Base-by-base conservation (phyloP, 805 yeast genomes). In the Kodamaea hsintzibuensis region DNA sequence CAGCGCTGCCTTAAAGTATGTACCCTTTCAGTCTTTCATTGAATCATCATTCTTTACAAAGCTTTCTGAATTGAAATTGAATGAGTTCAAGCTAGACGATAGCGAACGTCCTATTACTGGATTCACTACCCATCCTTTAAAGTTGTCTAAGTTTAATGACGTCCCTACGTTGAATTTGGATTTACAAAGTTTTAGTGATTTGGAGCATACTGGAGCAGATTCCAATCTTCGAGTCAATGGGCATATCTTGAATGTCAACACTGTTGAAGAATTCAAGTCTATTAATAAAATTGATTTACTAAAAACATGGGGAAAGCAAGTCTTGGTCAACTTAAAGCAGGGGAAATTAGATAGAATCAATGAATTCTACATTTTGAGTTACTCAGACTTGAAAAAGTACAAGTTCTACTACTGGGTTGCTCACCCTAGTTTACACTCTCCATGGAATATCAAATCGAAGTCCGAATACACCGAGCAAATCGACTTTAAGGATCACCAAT, bases 381-480 rank as follows among this genome's bases (percentile, higher is more conserved):
- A 85, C 71, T 88, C 96, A 0, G 99, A 95, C 68, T 78, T 95
- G 65, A 95, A 95, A 68, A 90, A 88, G 70, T 92, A 88, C 73
- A 85, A 81, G 63, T 93, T 88, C 65, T 88, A 82, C 63, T 92
- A 95, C 70, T 96, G 99, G 99, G 80, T 89, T 58, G 87, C 90
- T 13, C 84, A 83, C 57, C 98, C 99, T 0, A 71, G 82, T 1
- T 67, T 90, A 35, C 76, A 76, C 40, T 70, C 83, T 7, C 73
- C 72, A 10, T 87, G 91, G 90, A 47, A 25, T 8, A 53, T 64
- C 8, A 35, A 16, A 4, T 4, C 13, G 7, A 25, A 38, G 22
- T 40, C 44, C 4, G 59, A 59, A 3, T 22, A 42, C n/a, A 35
- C 40, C 19, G 55, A 47, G 16, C 16, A 6, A 30, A 39, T 49